A percentile compares a stretch with the other conserved stretches of the same genome.
phyloP scores from a whole-genome alignment of 1,284 basidiomycete species.

The Ustilago nuda region DNA sequence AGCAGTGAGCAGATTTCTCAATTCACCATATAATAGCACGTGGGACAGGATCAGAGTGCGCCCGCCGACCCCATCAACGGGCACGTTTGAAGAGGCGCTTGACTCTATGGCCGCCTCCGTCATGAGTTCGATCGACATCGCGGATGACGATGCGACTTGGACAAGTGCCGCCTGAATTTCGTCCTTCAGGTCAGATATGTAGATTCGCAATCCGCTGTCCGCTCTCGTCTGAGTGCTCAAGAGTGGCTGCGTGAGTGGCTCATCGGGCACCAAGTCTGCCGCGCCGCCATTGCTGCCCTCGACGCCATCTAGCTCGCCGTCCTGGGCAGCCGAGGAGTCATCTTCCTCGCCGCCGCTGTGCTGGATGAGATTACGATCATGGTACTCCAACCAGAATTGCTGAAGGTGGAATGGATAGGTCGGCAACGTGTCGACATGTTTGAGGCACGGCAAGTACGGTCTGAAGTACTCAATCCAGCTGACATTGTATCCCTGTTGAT shows the following conservation, averaged over 20 bases:
- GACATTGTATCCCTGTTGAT: slow-evolving; percentile 33
- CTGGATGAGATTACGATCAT: slow-evolving; percentile 50
- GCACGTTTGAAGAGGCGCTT: neutral
- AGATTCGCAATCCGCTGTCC: neutral
- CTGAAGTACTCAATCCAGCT: slow-evolving; percentile 38
- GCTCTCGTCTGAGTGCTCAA: slow-evolving; percentile 15
- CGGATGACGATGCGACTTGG: slow-evolving; percentile 1
- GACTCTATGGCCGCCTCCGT: slow-evolving; percentile 17
- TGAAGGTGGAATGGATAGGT: slow-evolving; percentile 46
- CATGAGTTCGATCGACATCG: slow-evolving; percentile 21
- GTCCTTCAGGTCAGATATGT: slow-evolving; percentile 10
- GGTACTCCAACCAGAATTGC: slow-evolving; percentile 52
- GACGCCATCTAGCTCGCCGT: neutral
- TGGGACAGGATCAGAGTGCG: neutral
- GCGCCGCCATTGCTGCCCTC: neutral
- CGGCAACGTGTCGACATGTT: slow-evolving; percentile 25
- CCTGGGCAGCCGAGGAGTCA: neutral
- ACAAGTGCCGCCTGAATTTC: slow-evolving; percentile 7
- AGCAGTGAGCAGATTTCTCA: neutral
- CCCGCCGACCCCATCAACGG: neutral
- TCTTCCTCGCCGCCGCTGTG: neutral
- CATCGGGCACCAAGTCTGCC: neutral
- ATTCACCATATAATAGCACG: neutral
- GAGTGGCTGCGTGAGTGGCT: slow-evolving; percentile 15
- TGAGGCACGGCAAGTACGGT: slow-evolving; percentile 16